phyloP scores from a whole-genome alignment of 2,329 filamentous ascomycete genomes.

The Scedosporium boydii region DNA sequence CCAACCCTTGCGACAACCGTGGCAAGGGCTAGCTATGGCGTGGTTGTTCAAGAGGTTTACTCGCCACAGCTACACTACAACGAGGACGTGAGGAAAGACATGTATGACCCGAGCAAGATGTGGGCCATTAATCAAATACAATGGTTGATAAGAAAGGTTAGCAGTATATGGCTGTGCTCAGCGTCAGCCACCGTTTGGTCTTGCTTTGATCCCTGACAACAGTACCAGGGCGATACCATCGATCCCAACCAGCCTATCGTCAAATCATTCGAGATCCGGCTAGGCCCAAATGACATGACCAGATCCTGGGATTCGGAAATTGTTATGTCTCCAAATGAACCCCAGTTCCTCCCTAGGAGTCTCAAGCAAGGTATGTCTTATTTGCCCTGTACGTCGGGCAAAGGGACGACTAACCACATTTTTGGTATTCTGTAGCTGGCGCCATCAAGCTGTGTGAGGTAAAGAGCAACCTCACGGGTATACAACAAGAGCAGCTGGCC shows the following conservation, averaged over 20 bases:
- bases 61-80: slow-evolving; percentile 24
- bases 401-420: neutral
- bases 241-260: slow-evolving; percentile 23
- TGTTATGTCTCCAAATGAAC: slow-evolving; percentile 28
- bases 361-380: slow-evolving; percentile 24
- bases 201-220: slow-evolving; percentile 1
- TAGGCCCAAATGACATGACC: slow-evolving; percentile 21
- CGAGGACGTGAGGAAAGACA: slow-evolving; percentile 24
- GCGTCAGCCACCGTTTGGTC: neutral
- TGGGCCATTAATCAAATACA: slow-evolving; percentile 32
- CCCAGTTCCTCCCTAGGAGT: slow-evolving; percentile 24
- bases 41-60: slow-evolving; percentile 27
- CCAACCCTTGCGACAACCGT: slow-evolving; percentile 30
- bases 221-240: slow-evolving; percentile 26
- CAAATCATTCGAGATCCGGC: slow-evolving; percentile 23
- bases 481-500: slow-evolving; percentile 27
- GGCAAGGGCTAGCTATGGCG: slow-evolving; percentile 32
- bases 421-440: slow-evolving; percentile 17
- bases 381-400: neutral
- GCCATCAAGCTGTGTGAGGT: slow-evolving; percentile 28
- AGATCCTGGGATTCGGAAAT: slow-evolving; percentile 28
- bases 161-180: neutral
- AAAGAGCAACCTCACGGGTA: slow-evolving; percentile 28
- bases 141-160: slow-evolving; percentile 30
- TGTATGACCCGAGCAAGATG: slow-evolving; percentile 20